phyloP scores from a whole-genome alignment of 441 rosid genomes.

The Theobroma grandiflorum region DNA sequence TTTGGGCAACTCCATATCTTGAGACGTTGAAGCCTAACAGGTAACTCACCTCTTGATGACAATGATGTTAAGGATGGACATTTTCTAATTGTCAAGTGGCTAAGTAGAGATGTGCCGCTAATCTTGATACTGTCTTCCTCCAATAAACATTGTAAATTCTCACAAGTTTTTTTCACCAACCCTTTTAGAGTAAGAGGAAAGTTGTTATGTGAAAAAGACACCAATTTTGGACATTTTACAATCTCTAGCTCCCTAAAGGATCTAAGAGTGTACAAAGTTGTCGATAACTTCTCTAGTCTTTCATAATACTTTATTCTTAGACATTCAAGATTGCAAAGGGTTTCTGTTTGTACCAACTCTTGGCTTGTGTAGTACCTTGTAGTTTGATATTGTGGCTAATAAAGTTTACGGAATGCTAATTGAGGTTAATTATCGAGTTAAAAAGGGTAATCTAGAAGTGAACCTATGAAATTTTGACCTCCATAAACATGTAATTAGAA shows the following conservation, averaged over 20 bases:
- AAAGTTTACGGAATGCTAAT: no score
- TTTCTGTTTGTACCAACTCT: not conserved
- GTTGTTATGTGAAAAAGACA: slow-evolving; percentile 5
- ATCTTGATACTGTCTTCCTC: slow-evolving; percentile 8
- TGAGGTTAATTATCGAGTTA: no score
- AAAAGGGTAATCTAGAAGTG: no score
- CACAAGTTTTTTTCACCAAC: not conserved
- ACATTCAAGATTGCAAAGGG: slow-evolving; percentile 11
- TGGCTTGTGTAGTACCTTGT: no score
- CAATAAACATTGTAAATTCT: slow-evolving; percentile 17
- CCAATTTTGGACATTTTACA: not conserved
- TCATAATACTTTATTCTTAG: not conserved
- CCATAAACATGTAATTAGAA: no score
- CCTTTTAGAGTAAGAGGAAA: slow-evolving; percentile 5
- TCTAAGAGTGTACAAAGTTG: not conserved
- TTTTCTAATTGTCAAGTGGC: not conserved
- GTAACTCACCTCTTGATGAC: slow-evolving; percentile 20
- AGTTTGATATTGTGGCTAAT: no score
- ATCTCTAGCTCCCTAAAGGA: slow-evolving; percentile 17
- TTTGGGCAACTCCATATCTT: slow-evolving; percentile 20
- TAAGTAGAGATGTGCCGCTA: not conserved
- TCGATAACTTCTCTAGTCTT: slow-evolving; percentile 13
- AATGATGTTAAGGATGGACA: slow-evolving; percentile 18
- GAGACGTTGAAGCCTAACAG: slow-evolving; percentile 19
- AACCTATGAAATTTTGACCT: no score